Base-by-base conservation (phyloP, 768 basidiomycete species). In the Mycena rosella region DNA sequence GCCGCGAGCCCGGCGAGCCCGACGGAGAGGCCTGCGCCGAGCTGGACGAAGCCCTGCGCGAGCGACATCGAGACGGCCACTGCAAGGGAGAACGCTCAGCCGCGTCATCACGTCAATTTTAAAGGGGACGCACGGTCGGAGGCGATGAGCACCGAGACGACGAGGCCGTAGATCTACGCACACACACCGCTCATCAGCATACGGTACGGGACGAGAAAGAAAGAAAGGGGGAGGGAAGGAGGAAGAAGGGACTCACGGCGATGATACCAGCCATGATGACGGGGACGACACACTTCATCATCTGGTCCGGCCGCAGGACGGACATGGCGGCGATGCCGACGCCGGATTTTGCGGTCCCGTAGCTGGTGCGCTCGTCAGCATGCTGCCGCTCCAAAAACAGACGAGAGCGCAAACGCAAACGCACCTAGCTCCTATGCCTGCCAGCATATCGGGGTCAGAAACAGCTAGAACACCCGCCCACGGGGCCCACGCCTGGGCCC, bases 191-290 rank as follows among this genome's bases (percentile, higher is more conserved):
- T 34, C 32, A n/a, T n/a, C n/a, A n/a, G n/a, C n/a, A n/a, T n/a
- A n/a, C n/a, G n/a, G n/a, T n/a, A n/a, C n/a, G n/a, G n/a, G n/a
- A n/a, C n/a, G n/a, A n/a, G n/a, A n/a, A n/a, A n/a, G n/a, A n/a
- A n/a, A 13, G 30, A 36, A 5, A n/a, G 27, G 3, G 5, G n/a
- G 20, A 32, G n/a, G 30, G 11, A 11, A 15, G 57, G 29, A 69
- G 60, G 44, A 42, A 55, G 29, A 42, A 32, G n/a, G 45, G 36
- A 90, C 95, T 72, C 73, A 99, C 97, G 79, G 94, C 97, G 83
- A 99, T 98, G 85, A 99, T 99, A 96, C 97, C 97, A 87, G 97
- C 97, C 97, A 99, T 98, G 82, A 99, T 93, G 79, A 98, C 96
- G 51, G 96, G 96, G 58, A 99, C 90, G 71, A 93, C 91, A 88